Evolutionary conservation across 1,139 yeast genomes (phyloP), one percentile per base, ranked within the genome.

Genomic region (Sugiyamaella paludigena): DNA sequence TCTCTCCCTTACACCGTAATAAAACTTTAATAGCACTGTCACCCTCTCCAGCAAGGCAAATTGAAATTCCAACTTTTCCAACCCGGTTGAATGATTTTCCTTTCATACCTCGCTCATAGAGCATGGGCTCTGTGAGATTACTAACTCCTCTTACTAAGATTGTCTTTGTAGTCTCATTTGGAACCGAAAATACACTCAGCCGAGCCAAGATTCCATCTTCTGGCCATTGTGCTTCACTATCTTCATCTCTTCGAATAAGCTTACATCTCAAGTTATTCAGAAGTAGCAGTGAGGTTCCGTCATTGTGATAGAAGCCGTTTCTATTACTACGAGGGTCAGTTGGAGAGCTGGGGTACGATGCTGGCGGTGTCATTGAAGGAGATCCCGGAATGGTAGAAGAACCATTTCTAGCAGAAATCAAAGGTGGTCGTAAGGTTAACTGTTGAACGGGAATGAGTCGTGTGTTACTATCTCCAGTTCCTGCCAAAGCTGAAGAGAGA

Each of bases 1-100:
- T 63, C 24, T 60, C 68, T 24, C 59, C 59, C 46, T 59, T 59
- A 52, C 64, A 55, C 51, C 64, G 67, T 13, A 66, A 49, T 59
- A 66, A 53, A 47, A 61, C 60, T 12, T 59, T 51, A 5, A 62
- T 52, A 10, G 58, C 59, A 28, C 47, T 45, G 13, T 51, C 55
- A 8, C 58, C 59, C 34, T 58, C 50, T 15, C 52, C 54, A 24
- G 54, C 45, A 26, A 42, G 50, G 19, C 52, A 40, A 16, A 60
- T 49, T 8, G 62, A 52, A 11, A 61, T 42, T 8, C 63, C 64
- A 9, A 57, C 58, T 35, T 56, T 58, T 26, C 66, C 66, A 16
- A 57, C 58, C 12, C 60, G 47, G 30, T 50, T 49, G 44, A 62
- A 62, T 26, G 55, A 47, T 8, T 47, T 33, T 3, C 57, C 48